Conservation (phyloP, 176 grass and related monocot genomes). For the Aegilops umbellulata region DNA sequence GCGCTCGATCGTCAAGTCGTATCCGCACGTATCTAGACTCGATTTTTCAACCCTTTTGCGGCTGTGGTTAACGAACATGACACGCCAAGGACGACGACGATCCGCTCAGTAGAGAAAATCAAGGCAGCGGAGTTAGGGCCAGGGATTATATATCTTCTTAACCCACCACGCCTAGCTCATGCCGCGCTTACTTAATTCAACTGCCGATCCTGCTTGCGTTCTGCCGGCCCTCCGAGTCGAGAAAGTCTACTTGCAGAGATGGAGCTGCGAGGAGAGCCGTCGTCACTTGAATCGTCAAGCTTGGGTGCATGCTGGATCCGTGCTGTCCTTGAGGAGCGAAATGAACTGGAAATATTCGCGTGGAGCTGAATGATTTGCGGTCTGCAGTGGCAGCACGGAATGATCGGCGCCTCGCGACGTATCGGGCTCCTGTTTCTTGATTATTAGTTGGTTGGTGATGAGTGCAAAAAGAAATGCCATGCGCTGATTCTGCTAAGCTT, state of each 20-base stretch:
- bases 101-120: not conserved
- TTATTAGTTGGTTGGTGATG: not conserved
- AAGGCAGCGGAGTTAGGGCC: not conserved
- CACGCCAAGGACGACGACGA: slow-evolving; percentile 38
- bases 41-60: slow-evolving; percentile 15
- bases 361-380: not conserved
- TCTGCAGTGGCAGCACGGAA: not conserved
- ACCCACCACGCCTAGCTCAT: slow-evolving; percentile 30
- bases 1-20: slow-evolving; percentile 2
- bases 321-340: slow-evolving; percentile 1
- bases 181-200: not conserved
- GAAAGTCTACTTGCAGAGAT: slow-evolving; percentile 15
- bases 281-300: not conserved
- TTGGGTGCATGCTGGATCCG: slow-evolving; percentile 18
- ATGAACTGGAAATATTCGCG: slow-evolving; percentile 49
- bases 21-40: slow-evolving; percentile 35
- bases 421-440: not conserved
- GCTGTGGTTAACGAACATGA: slow-evolving; percentile 10
- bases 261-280: not conserved
- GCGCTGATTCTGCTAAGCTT: not conserved
- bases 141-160: not conserved
- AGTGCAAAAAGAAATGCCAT: not conserved
- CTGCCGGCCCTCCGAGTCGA: not conserved
- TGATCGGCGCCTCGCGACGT: not conserved
- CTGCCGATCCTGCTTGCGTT: not conserved